Conservation (phyloP, 2,329 filamentous ascomycete species). For the Trichophyton verrucosum region DNA sequence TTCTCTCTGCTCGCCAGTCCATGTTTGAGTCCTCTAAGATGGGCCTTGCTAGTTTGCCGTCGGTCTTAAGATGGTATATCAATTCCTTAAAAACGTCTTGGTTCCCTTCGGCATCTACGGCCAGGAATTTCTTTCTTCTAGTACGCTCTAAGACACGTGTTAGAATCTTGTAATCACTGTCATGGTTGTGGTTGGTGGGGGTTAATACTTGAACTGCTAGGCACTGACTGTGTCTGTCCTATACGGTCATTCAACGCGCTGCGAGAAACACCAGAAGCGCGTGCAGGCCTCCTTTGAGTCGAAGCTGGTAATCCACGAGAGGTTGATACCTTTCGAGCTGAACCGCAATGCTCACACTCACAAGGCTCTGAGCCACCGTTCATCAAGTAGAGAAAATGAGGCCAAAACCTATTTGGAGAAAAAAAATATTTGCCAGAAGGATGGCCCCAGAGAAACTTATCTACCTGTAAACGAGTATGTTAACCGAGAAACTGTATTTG, state of each 20-base stretch:
- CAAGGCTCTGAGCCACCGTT: conserved; percentile 36
- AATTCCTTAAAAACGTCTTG: conserved; percentile 42
- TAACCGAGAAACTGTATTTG: background rate
- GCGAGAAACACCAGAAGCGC: background rate
- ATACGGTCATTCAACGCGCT: background rate
- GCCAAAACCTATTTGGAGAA: conserved; percentile 43
- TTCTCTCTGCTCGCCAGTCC: conserved; percentile 44
- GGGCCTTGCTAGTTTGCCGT: conserved; percentile 30
- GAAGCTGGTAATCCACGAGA: background rate
- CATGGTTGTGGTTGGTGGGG: no score
- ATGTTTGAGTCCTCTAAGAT: conserved; percentile 41
- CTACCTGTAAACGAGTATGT: conserved; percentile 26
- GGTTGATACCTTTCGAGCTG: background rate
- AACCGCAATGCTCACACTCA: conserved; percentile 38
- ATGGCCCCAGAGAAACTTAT: conserved; percentile 48
- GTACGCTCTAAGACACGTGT: background rate
- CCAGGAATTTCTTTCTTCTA: conserved; percentile 7
- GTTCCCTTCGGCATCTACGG: conserved; percentile 40
- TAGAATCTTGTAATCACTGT: background rate
- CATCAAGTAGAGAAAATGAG: conserved; percentile 48
- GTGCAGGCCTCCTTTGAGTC: background rate
- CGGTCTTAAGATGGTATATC: conserved; percentile 36
- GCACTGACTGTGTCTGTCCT: background rate
- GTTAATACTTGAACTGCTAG: background rate
- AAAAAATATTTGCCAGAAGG: conserved; percentile 40